Base-by-base conservation (phyloP, 208 protist species). In the Acanthamoeba rhysodes region DNA sequence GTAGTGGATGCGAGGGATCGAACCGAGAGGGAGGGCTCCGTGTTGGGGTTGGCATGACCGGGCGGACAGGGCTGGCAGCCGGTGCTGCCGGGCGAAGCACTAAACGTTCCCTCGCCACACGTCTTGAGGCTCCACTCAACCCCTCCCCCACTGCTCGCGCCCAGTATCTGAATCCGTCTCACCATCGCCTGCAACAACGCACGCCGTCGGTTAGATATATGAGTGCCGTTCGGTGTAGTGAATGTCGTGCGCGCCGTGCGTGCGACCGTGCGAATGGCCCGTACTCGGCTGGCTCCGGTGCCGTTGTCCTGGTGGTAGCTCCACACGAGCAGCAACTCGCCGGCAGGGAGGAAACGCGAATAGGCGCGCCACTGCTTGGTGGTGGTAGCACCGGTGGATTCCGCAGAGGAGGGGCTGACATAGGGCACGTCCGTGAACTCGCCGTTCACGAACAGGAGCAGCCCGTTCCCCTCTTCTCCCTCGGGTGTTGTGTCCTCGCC, bases 221-320 rank as follows among this genome's bases (percentile, higher is more conserved):
- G n/a, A n/a, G n/a, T n/a, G n/a, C n/a, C n/a, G n/a, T n/a, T n/a
- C n/a, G n/a, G n/a, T n/a, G n/a, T n/a, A n/a, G n/a, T n/a, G n/a
- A n/a, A n/a, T n/a, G 59, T 41, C 16, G 14, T 10, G 20, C 24
- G 24, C 12, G 20, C 8, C 4, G 8, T 24, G 24, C 8, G 59
- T 66, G 62, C 22, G 37, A 16, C 14, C 6, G 68, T 22, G 32
- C 14, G 32, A 76, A 32, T 20, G 34, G 70, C 8, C 0, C 41
- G 76, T 84, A 84, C 76, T 18, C 76, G 76, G 76, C 20, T 50
- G 27, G 34, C 10, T 18, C 85, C 85, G n/a, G 85, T 24, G 34
- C 85, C 85, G 32, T 32, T 91, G 55, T 72, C 34, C 41, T 91
- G 85, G 55, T 91, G 53, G 12, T 68, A 91, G 27, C 41, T 91